Evolutionary conservation across 768 basidiomycete genomes (phyloP), one percentile per base, ranked within the genome.

Genomic region (Russula brevipes): DNA sequence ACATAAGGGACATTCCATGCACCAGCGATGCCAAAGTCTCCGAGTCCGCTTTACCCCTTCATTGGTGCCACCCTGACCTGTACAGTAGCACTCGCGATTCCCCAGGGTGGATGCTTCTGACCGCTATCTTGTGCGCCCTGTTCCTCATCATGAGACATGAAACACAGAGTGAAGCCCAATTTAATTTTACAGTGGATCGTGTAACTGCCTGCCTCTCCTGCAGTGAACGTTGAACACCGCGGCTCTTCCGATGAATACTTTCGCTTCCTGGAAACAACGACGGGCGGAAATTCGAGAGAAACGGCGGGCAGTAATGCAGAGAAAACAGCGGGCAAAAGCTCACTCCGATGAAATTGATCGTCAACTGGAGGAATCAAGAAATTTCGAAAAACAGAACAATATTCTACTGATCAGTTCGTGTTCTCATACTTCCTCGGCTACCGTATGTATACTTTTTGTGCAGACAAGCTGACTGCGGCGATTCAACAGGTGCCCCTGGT

Each of bases 311-410:
- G 19, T n/a, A 16, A 54, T 16, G 19, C 35, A n/a, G 9, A 35
- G 16, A 33, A 7, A 10, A 17, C 0, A 33, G 11, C 53, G 17
- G 16, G 61, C 54, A 66, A 84, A 82, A 72, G 80, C 81, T 53
- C 78, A 77, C 70, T 88, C 86, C 24, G 85, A 87, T 73, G 78
- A 78, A 68, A 94, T 94, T 67, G 92, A 94, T 79, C 82, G 79
- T 66, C 81, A 85, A 74, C 82, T 94, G 57, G 89, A 94, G 75
- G 94, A 95, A 72, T 81, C 80, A 14, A 85, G 82, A 72, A 84
- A 81, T 72, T 85, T 86, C 61, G 86, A 85, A 72, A 84, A 85
- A 70, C 91, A 92, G 72, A 91, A 89, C 78, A 92, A 94, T 80
- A 93, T 96, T 69, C 75, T 96, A 17, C 76, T 96, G 17, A 79